Conservation (phyloP, 495 filamentous ascomycete species). For the Beverwykella pulmonaria region DNA sequence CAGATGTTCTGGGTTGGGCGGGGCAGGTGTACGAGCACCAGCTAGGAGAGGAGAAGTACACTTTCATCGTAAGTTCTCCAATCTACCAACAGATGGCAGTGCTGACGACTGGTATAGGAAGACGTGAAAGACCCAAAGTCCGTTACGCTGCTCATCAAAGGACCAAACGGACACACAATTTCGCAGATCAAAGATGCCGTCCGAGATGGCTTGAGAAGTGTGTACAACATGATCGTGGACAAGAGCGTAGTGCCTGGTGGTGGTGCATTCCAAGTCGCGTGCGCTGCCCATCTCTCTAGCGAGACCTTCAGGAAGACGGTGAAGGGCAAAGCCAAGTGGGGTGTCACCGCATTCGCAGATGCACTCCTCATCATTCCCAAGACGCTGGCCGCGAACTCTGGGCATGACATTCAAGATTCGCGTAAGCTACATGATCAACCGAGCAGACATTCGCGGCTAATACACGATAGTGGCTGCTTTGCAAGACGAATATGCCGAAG, state of each 20-base stretch:
- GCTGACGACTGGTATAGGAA: constrained; percentile 58
- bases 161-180: constrained; percentile 94
- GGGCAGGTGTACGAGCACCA: constrained; percentile 96
- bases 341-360: constrained; percentile 92
- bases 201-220: constrained; percentile 90
- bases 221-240: constrained; percentile 99
- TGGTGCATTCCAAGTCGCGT: constrained; percentile 95
- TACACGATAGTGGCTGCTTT: constrained; percentile 67
- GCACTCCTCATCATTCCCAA: constrained; percentile 93
- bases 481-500: constrained; percentile 81
- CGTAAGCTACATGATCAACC: constrained; percentile 56
- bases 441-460: neutral
- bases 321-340: constrained; percentile 96
- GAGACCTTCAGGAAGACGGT: constrained; percentile 81
- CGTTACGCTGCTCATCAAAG: constrained; percentile 97
- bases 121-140: constrained; percentile 99
- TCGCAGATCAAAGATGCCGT: constrained; percentile 95
- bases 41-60: constrained; percentile 98
- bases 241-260: constrained; percentile 91
- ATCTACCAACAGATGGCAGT: neutral
- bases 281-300: constrained; percentile 82
- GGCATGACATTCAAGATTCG: constrained; percentile 93
- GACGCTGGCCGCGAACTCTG: constrained; percentile 92
- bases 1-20: constrained; percentile 93
- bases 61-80: constrained; percentile 66